Evolutionary conservation across 2,329 filamentous ascomycete species (phyloP), one percentile per base, ranked within the genome.

Genomic region (Tolypocladium cylindrosporum): DNA sequence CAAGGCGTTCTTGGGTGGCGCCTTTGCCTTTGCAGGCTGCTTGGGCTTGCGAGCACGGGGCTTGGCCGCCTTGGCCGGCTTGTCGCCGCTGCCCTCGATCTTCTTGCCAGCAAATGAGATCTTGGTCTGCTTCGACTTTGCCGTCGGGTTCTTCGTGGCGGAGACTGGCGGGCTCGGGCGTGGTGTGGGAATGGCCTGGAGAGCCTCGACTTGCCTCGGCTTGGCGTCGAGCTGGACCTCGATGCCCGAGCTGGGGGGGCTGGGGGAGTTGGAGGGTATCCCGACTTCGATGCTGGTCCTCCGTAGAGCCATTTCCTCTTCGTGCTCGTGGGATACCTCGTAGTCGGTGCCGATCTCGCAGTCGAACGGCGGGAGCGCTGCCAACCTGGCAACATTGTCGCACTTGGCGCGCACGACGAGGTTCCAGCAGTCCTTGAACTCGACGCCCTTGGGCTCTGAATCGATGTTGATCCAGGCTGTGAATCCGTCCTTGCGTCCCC

Each of bases 381-480:
- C 88, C 43, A 91, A 77, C 54, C 80, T 81, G 24, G 94, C 94
- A 43, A 99, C 88, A 62, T 91, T 86, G 69, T 99, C 94, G 68
- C 90, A 94, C 65, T 89, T 88, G 24, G 91, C 92, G 63, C 85
- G 86, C 41, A 99, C 88, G 21, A 97, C 85, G 60, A 97, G 75
- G 72, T 99, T 94, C 88, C 92, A 99, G 67, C 90, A 91, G 62
- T 95, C 88, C 68, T 93, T 92, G 62, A 97, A 87, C 59, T 97
- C 91, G 62, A 84, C 86, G 24, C 89, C 88, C 50, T 86, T 82
- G 1, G 94, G 94, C 63, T 91, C 89, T 0, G 89, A 80, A 60
- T 96, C 91, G 57, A 91, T 84, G 72, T 97, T 97, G 73, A 99
- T 90, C 91, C 93, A 99, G 55, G 95, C 87, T 0, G 92, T 91